Evolutionary conservation across 331 rosid genomes (phyloP), one percentile per base, ranked within the genome.

Genomic region (Prunus yedoensis): DNA sequence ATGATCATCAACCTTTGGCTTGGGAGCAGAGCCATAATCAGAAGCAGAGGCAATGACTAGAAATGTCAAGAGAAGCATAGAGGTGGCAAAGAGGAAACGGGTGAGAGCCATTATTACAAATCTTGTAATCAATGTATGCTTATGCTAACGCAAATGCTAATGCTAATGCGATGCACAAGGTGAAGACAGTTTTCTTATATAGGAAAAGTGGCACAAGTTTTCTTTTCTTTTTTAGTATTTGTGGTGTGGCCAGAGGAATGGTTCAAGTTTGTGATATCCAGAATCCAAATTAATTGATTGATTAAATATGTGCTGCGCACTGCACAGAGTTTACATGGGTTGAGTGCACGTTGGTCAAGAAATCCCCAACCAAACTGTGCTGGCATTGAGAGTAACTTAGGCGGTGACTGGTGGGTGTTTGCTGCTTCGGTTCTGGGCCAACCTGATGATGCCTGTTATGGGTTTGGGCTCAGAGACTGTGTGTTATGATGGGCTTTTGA

Each of bases 21-120:
- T 66, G 35, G 81, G 64, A 14, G 56, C 80, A 65, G 70, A 62
- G 51, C 74, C 83, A 53, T 82, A 86, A 8, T 83, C 83, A 5
- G 52, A 66, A 4, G 89, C 93, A 5, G 86, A 75, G 52, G 80
- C 83, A 58, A 82, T 64, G 73, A 53, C 77, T 27, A 82, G 23
- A 13, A 86, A 63, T 16, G 86, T 67, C 15, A 70, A 49, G 27
- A 88, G 77, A 76, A 88, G 64, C 74, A 84, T 15, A 18, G 67
- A 66, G 63, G 75, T 76, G 3, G 56, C 53, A 0, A 69, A 68
- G 20, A 71, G 64, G 73, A 81, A 77, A 21, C 9, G 75, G 46
- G 67, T 74, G 70, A 72, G 47, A 71, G 78, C 76, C 88, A 61
- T 73, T 80, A 60, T 49, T 8, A 4, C 8, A 12, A 15, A 12